A percentile compares a stretch with the other conserved stretches of the same genome.
phyloP scores from a whole-genome alignment of 1,284 basidiomycete species.

The Exsudoporus floridanus region DNA sequence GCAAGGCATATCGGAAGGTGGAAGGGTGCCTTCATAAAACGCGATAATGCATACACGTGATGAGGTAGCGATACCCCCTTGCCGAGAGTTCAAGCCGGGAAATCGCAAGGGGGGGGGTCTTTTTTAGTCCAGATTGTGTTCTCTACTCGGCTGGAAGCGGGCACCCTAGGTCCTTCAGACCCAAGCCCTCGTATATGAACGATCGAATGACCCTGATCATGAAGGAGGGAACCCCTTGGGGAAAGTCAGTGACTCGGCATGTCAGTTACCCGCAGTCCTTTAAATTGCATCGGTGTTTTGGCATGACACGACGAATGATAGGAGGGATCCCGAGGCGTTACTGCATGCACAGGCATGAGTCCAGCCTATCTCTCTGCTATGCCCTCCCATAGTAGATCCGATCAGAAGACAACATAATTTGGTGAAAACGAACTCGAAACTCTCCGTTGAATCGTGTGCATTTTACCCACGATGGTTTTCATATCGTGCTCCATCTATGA shows the following conservation, averaged over 20 bases:
- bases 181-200: not conserved
- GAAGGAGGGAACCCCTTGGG: not conserved
- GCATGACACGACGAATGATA: not conserved
- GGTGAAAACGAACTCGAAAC: slow-evolving; percentile 33
- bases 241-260: not conserved
- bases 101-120: not conserved
- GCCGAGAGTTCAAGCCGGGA: not conserved
- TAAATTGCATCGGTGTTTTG: no score
- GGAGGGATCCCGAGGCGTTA: slow-evolving; percentile 6
- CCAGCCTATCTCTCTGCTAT: not conserved
- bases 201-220: slow-evolving; percentile 17
- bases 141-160: not conserved
- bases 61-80: slow-evolving; percentile 1
- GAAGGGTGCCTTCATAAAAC: slow-evolving; percentile 20
- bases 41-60: slow-evolving; percentile 2
- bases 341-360: not conserved
- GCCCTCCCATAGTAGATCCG: slow-evolving; percentile 11
- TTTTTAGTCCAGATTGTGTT: slow-evolving; percentile 17
- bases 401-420: slow-evolving; percentile 32
- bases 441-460: not conserved
- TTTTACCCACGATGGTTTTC: slow-evolving; percentile 23
- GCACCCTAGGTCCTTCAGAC: not conserved
- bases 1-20: slow-evolving; percentile 2
- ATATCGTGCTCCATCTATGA: slow-evolving; percentile 30
- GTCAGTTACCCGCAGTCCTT: not conserved